These are phyloP conservation scores for Blastobotrys mokoenaii DNA, from an alignment of 805 yeast species.

Conservation along the genomic window DNA sequence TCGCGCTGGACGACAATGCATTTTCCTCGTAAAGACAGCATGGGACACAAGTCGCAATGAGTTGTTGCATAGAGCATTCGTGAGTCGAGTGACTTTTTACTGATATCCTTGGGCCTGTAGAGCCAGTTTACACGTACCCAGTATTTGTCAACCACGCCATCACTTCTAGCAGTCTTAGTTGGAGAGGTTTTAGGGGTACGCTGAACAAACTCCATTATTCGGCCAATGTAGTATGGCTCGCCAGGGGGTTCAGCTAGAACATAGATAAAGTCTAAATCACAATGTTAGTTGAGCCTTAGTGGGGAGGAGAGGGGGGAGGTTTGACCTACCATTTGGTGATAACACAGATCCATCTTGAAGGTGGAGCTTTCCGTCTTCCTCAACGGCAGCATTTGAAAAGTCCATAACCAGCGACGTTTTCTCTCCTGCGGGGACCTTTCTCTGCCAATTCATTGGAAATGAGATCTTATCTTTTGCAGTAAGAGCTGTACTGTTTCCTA, in stretches of 20 bases:
- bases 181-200: neutral
- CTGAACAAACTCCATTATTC: conserved; percentile 61
- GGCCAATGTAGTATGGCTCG: conserved; percentile 85
- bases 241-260: conserved; percentile 90
- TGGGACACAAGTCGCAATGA: conserved; percentile 78
- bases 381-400: conserved; percentile 23
- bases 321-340: conserved; percentile 26
- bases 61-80: conserved; percentile 74
- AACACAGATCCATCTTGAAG: conserved; percentile 22
- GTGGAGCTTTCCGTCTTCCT: conserved; percentile 22
- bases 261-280: conserved; percentile 57
- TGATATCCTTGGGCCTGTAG: conserved; percentile 79
- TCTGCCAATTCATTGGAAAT: conserved; percentile 26
- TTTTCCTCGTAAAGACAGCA: conserved; percentile 64
- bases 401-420: conserved; percentile 26
- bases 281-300: neutral
- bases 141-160: conserved; percentile 44
- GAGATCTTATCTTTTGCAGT: neutral
- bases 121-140: conserved; percentile 79
- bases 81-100: conserved; percentile 58
- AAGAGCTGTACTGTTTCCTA: too few species aligned
- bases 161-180: neutral
- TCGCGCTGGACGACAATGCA: conserved; percentile 61
- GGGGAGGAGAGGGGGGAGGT: too few species aligned
- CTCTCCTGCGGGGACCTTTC: conserved; percentile 21